A percentile compares a stretch with the other conserved stretches of the same genome.
Conservation (phyloP, 2,329 filamentous ascomycete genomes). For the Anthostomella pinea region DNA sequence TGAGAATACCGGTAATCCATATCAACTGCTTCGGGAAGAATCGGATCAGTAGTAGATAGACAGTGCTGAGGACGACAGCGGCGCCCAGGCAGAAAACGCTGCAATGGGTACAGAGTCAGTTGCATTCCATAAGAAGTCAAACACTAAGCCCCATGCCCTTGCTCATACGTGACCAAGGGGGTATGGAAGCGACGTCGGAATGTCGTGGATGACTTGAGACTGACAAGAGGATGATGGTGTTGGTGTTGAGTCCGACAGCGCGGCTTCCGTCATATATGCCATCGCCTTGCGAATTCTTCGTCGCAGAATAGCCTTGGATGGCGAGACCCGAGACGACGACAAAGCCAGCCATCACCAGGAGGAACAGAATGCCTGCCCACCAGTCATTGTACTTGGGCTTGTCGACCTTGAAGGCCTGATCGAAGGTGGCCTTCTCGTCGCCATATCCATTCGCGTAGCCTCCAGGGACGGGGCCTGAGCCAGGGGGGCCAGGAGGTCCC, state of each 20-base stretch:
- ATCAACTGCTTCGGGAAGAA: constrained; percentile 86
- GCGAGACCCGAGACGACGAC: constrained; percentile 72
- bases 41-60: constrained; percentile 73
- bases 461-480: neutral
- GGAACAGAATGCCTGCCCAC: constrained; percentile 83
- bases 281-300: constrained; percentile 61
- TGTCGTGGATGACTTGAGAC: neutral
- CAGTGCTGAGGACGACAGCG: constrained; percentile 71
- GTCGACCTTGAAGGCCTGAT: constrained; percentile 78
- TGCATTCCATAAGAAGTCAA: too few relatives aligned
- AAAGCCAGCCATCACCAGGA: constrained; percentile 70
- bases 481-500: constrained; percentile 8
- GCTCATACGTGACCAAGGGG: too few relatives aligned
- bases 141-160: too few relatives aligned
- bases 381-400: constrained; percentile 86
- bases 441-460: constrained; percentile 28
- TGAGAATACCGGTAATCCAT: constrained; percentile 86
- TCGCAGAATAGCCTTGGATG: constrained; percentile 67
- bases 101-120: neutral
- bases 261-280: constrained; percentile 72
- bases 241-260: constrained; percentile 68
- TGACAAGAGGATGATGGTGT: constrained; percentile 77
- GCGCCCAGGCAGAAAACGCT: constrained; percentile 67
- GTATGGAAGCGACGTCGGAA: too few relatives aligned
- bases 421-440: constrained; percentile 58